Percentiles rank a stretch among this genome's conserved stretches.
These are phyloP conservation scores for Trichoderma endophyticum DNA, from an alignment of 2,329 filamentous ascomycete species.

Conservation along the genomic window DNA sequence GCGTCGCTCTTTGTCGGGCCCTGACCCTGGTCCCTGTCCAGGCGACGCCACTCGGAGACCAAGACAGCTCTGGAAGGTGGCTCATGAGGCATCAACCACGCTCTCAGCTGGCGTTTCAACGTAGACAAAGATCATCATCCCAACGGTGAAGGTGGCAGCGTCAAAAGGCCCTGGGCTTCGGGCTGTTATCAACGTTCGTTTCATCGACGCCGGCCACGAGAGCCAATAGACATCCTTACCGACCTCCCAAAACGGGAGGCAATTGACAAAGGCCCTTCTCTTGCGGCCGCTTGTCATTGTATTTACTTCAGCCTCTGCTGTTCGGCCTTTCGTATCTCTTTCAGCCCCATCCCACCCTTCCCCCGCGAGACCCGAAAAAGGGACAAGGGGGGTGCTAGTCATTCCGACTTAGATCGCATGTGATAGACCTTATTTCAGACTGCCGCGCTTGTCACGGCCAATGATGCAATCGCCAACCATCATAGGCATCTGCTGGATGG, in stretches of 20 bases:
- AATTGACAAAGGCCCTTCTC: neutral
- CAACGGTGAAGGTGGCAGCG: neutral
- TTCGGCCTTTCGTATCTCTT: neutral
- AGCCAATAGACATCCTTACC: constrained; percentile 6
- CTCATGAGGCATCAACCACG: neutral
- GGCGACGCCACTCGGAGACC: constrained; percentile 10
- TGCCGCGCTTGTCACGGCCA: constrained; percentile 5
- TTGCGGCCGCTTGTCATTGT: neutral
- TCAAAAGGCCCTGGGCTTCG: neutral
- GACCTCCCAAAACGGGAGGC: constrained; percentile 1
- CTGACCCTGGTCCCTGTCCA: neutral
- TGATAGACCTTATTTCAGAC: constrained; percentile 5
- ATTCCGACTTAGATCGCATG: constrained; percentile 7
- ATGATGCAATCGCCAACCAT: constrained; percentile 8
- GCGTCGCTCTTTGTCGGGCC: neutral
- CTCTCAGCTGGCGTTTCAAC: neutral
- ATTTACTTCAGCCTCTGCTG: neutral
- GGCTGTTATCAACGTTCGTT: neutral
- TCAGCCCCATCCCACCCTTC: neutral
- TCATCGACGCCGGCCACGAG: neutral
- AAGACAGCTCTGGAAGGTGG: constrained; percentile 15
- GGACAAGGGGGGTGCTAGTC: neutral
- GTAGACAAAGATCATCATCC: neutral
- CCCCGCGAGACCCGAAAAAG: neutral
- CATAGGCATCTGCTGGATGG: neutral